Percentiles rank a stretch among this genome's conserved stretches.
These are phyloP conservation scores for Nitzschia putrida DNA, from an alignment of 108 stramenopile species.

Conservation along the genomic window DNA sequence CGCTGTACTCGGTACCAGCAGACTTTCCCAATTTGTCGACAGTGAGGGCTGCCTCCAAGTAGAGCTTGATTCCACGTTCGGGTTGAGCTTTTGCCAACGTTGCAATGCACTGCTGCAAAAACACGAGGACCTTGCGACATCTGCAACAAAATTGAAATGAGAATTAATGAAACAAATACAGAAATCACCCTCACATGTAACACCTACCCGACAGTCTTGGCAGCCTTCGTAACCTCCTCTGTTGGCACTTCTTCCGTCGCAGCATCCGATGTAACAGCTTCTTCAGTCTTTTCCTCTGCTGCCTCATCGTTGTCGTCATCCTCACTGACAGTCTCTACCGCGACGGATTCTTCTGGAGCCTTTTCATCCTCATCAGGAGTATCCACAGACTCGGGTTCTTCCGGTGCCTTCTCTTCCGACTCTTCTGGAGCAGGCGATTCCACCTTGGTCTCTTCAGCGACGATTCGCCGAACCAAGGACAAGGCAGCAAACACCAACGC, in stretches of 20 bases:
- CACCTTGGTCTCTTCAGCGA: slow-evolving; percentile 38
- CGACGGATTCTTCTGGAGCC: not conserved
- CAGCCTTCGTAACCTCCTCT: slow-evolving; percentile 2
- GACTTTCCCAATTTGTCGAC: slow-evolving; percentile 61
- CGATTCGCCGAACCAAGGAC: slow-evolving; percentile 68
- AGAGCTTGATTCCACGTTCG: slow-evolving; percentile 82
- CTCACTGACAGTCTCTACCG: slow-evolving; percentile 22
- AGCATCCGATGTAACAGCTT: not conserved
- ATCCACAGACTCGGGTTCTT: not conserved
- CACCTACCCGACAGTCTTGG: slow-evolving; percentile 26
- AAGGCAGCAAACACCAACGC: slow-evolving; percentile 87
- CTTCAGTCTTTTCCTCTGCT: not conserved
- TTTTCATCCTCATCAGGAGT: slow-evolving; percentile 3
- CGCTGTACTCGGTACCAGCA: not conserved
- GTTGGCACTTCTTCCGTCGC: not conserved
- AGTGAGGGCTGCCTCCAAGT: slow-evolving; percentile 83
- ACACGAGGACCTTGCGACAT: slow-evolving; percentile 92
- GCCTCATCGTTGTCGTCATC: slow-evolving; percentile 16
- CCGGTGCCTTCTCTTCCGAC: not conserved
- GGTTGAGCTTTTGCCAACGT: slow-evolving; percentile 71
- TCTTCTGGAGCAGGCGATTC: not conserved
- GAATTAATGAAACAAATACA: slow-evolving; percentile 1
- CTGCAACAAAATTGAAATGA: slow-evolving; percentile 22
- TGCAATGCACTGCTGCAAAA: slow-evolving; percentile 90
- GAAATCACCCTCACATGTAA: not conserved